Evolutionary conservation across 257 asterid species (phyloP), one percentile per base, ranked within the genome.

Genomic region (Primulina eburnea): DNA sequence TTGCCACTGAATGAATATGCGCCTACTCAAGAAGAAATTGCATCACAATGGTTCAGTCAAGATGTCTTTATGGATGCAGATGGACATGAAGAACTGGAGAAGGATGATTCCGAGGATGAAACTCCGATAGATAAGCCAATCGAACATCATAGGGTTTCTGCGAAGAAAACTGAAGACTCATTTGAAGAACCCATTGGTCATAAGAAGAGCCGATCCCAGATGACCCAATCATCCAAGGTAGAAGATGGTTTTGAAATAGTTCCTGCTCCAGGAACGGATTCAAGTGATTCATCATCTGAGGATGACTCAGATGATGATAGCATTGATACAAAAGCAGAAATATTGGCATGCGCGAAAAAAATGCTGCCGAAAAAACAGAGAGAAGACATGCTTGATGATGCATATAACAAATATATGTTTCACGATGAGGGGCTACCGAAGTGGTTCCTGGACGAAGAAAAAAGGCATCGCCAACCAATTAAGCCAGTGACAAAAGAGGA

Each of bases 401-500:
- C 94, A 9, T 94, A 90, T 82, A 92, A 94, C 80, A 94, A 86
- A 70, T 80, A 88, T 60, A 88, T 94, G 97, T 85, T 86, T 65
- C 86, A 94, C 14, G 95, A 89, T 38, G 87, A 76, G 26, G 98
- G 96, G 4, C 64, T 94, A 66, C 99, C 99, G 3, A 85, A 81
- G 72, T 94, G 98, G 99, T 94, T 94, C 68, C 12, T 64, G 60
- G 98, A 94, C 11, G 99, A 91, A 65, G 98, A 89, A 65, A 81
- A 75, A 82, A 82, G 30, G 75, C 97, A 94, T 71, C 57, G 65
- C 50, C 89, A 80, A 71, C 98, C 95, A 16, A 81, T 83, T 2
- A 89, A 89, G 77, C 99, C 98, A 0, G 78, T 91, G 65, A 91
- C 98, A 0, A 91, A 85, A 68, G 99, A 91, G 77, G 98, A 94